These are phyloP conservation scores for Alternaria sp. DNA, from an alignment of 2,329 filamentous ascomycete genomes.

Conservation along the genomic window DNA sequence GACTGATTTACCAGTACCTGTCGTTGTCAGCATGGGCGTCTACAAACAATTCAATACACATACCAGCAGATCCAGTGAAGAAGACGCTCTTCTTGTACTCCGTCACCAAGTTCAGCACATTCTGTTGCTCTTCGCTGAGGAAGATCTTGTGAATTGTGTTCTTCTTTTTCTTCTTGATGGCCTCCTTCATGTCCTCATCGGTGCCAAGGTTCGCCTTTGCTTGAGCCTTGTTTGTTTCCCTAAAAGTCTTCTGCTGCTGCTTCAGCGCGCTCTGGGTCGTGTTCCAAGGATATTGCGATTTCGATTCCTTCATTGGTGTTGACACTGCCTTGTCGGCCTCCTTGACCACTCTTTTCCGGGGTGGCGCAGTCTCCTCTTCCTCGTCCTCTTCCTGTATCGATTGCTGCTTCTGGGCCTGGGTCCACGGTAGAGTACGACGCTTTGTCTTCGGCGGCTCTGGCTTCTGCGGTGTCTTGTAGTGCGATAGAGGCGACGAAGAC, in stretches of 20 bases:
- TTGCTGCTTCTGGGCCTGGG: conserved; percentile 47
- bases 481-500: conserved; percentile 69
- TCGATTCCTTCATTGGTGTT: conserved; percentile 53
- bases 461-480: conserved; percentile 45
- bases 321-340: conserved; percentile 46
- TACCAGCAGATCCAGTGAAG: conserved; percentile 92
- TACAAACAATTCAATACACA: background rate
- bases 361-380: conserved; percentile 23
- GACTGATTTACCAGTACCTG: conserved; percentile 91
- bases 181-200: conserved; percentile 57
- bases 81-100: conserved; percentile 87
- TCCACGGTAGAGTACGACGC: conserved; percentile 64
- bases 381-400: conserved; percentile 23
- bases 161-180: conserved; percentile 51
- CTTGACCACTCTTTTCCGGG: conserved; percentile 41
- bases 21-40: conserved; percentile 5
- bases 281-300: conserved; percentile 67
- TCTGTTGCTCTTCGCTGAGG: conserved; percentile 84
- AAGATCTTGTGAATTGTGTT: conserved; percentile 64
- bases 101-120: conserved; percentile 82
- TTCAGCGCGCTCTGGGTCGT: conserved; percentile 76
- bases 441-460: conserved; percentile 19
- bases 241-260: conserved; percentile 75
- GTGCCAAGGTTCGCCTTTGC: conserved; percentile 47
- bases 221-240: conserved; percentile 66